Evolutionary conservation across 768 basidiomycete species (phyloP).

Genomic region (Pulveroboletus frians): DNA sequence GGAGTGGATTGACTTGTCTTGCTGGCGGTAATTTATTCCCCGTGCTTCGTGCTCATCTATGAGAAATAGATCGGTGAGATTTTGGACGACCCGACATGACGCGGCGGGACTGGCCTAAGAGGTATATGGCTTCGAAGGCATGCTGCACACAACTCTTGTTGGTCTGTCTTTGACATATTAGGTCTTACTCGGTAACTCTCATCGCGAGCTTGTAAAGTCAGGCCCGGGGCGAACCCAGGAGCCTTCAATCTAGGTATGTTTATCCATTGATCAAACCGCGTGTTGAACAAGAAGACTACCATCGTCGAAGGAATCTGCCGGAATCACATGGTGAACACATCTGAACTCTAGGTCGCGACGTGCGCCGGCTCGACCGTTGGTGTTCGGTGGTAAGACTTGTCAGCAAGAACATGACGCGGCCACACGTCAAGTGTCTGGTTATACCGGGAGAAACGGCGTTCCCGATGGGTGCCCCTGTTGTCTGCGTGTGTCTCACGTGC

Average conservation of each 20-base stretch:
- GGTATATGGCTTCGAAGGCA: neutral
- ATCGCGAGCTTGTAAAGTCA: neutral
- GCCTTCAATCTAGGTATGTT: neutral
- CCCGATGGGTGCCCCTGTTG: neutral
- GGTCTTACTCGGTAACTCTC: neutral
- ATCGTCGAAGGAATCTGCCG: neutral
- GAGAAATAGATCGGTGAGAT: neutral
- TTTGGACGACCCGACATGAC: neutral
- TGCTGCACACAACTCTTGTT: neutral
- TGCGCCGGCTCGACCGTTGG: too few species aligned
- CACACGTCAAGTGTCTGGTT: neutral
- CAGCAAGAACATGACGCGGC: neutral
- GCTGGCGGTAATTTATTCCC: slow-evolving; percentile 3
- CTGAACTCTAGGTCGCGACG: too few species aligned
- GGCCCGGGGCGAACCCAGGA: neutral
- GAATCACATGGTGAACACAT: too few species aligned
- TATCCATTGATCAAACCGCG: neutral
- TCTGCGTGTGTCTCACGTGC: neutral
- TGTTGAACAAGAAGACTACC: neutral
- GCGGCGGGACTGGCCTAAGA: neutral
- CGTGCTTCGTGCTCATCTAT: neutral
- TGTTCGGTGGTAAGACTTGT: neutral
- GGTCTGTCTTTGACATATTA: neutral
- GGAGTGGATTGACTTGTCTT: neutral
- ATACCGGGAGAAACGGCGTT: neutral